These are phyloP conservation scores for Acanthamoeba royreba DNA, from an alignment of 208 protist species.

Conservation along the genomic window DNA sequence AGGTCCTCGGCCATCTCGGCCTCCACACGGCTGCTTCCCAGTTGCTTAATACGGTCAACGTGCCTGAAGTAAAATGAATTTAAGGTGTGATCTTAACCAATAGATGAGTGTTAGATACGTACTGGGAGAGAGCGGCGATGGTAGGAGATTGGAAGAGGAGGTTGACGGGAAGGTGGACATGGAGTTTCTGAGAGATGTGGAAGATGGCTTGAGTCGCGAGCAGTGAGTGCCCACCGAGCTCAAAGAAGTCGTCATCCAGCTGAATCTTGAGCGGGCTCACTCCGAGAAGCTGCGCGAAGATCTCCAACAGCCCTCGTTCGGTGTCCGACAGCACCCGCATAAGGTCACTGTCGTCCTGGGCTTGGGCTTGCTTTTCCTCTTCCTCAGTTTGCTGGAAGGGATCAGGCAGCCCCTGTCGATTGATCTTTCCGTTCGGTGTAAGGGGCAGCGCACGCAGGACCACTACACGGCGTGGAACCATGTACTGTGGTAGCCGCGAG, in stretches of 20 bases:
- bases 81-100: background rate
- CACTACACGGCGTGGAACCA: constrained; percentile 72
- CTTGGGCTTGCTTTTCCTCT: background rate
- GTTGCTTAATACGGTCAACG: background rate
- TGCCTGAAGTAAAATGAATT: background rate
- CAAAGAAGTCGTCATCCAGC: constrained; percentile 73
- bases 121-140: constrained; percentile 24
- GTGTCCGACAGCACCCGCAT: background rate
- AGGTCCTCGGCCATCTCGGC: background rate
- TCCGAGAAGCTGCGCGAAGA: constrained; percentile 18
- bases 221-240: constrained; percentile 75
- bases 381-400: background rate
- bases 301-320: background rate
- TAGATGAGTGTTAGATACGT: background rate
- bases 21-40: background rate
- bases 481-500: constrained; percentile 73
- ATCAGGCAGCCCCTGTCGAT: constrained; percentile 58
- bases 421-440: constrained; percentile 81
- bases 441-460: constrained; percentile 68
- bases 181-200: constrained; percentile 50
- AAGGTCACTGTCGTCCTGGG: background rate
- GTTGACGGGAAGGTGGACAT: constrained; percentile 52
- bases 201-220: constrained; percentile 67
- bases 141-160: constrained; percentile 58
- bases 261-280: background rate